These are phyloP conservation scores for Pseudogymnoascus sp. DNA, from an alignment of 2,329 filamentous ascomycete species.

Conservation along the genomic window DNA sequence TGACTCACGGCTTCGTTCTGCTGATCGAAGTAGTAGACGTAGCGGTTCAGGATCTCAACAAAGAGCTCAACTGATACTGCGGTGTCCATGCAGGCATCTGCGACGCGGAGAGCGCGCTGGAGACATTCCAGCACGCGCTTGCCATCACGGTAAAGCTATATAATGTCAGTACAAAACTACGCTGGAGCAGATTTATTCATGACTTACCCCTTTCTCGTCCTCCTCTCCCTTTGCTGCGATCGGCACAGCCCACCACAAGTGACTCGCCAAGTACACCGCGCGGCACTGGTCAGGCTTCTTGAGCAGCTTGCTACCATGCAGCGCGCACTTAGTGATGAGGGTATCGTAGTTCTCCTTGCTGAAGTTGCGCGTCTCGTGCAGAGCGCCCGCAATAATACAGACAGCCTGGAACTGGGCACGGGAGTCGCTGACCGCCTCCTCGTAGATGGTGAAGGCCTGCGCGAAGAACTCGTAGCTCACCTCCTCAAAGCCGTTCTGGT, in stretches of 20 bases:
- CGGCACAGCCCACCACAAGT: constrained; percentile 96
- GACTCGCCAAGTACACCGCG: constrained; percentile 91
- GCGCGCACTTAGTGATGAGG: constrained; percentile 91
- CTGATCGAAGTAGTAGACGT: constrained; percentile 99
- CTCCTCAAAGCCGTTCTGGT: constrained; percentile 87
- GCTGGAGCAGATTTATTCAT: constrained; percentile 6
- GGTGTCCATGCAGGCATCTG: constrained; percentile 98
- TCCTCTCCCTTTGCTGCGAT: constrained; percentile 69
- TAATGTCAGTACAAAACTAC: constrained; percentile 19
- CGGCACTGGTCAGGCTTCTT: constrained; percentile 98
- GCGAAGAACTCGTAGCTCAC: constrained; percentile 97
- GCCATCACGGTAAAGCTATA: constrained; percentile 86
- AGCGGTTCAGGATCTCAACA: constrained; percentile 95
- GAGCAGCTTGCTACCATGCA: constrained; percentile 92
- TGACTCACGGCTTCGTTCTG: constrained; percentile 83
- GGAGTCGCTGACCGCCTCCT: constrained; percentile 91
- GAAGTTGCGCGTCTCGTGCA: constrained; percentile 86
- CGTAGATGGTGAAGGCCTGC: constrained; percentile 96
- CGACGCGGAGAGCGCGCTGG: constrained; percentile 88
- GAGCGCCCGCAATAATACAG: constrained; percentile 80
- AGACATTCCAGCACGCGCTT: constrained; percentile 95
- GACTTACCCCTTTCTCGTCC: constrained; percentile 68
- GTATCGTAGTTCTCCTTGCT: constrained; percentile 98
- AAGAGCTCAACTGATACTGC: constrained; percentile 96
- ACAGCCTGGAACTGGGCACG: constrained; percentile 97